phyloP scores from a whole-genome alignment of 345 rosid genomes.

The Murraya paniculata region DNA sequence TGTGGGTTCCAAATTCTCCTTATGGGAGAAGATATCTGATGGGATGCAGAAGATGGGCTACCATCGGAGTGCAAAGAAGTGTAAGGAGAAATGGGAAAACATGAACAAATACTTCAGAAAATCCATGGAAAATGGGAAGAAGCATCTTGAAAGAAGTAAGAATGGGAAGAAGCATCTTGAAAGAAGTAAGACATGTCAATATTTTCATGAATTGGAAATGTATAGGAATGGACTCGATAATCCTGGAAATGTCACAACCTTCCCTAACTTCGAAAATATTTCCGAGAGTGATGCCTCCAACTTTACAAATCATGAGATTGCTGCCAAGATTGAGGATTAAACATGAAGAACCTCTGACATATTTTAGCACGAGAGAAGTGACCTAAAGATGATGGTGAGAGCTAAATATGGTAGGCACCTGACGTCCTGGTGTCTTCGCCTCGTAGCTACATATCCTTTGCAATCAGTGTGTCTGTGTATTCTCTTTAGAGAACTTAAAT shows the following conservation, averaged over 20 bases:
- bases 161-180: constrained; percentile 43
- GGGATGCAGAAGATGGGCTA: constrained; percentile 59
- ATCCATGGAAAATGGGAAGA: constrained; percentile 41
- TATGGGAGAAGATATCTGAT: constrained; percentile 71
- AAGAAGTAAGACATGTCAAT: constrained; percentile 43
- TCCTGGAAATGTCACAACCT: constrained; percentile 14
- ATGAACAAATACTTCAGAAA: constrained; percentile 68
- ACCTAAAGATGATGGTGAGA: neutral
- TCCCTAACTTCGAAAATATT: constrained; percentile 3
- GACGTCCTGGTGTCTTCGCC: neutral
- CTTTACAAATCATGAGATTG: constrained; percentile 1
- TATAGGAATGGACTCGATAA: constrained; percentile 37
- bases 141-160: no score
- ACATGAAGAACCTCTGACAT: neutral
- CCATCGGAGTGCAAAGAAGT: constrained; percentile 56
- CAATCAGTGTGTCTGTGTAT: neutral
- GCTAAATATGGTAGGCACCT: neutral
- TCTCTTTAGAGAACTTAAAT: neutral
- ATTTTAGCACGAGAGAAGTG: neutral
- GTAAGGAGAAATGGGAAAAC: constrained; percentile 89
- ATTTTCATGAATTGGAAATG: constrained; percentile 47
- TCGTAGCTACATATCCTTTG: neutral
- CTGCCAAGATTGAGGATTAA: constrained; percentile 7
- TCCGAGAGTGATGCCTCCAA: neutral
- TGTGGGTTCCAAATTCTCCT: constrained; percentile 33